These are phyloP conservation scores for Solanum virginianum DNA, from an alignment of 257 asterid genomes.

Conservation along the genomic window DNA sequence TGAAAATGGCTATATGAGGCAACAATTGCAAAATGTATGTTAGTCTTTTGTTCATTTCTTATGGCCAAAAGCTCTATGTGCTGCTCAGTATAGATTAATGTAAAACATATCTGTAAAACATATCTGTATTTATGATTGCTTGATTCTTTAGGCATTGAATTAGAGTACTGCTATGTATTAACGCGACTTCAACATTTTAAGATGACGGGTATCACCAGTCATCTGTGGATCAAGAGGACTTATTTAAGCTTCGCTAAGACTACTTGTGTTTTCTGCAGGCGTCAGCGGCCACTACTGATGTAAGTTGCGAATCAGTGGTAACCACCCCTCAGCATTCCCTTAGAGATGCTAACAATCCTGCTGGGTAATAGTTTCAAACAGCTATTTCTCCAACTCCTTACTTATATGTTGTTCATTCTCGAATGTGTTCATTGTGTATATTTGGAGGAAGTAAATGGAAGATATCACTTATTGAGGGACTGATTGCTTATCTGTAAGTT, in stretches of 20 bases:
- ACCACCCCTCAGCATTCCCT: conserved; percentile 72
- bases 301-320: conserved; percentile 77
- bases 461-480: not conserved
- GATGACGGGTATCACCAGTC: not conserved
- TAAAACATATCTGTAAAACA: not conserved
- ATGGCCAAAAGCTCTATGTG: not conserved
- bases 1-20: conserved; percentile 79
- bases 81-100: not conserved
- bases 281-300: conserved; percentile 52
- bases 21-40: conserved; percentile 73
- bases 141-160: too few species aligned
- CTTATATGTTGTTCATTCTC: not conserved
- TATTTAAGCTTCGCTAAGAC: not conserved
- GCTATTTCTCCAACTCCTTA: not conserved
- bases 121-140: not conserved
- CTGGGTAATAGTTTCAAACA: conserved; percentile 51
- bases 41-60: not conserved
- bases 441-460: not conserved
- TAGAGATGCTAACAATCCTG: conserved; percentile 89
- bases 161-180: too few species aligned
- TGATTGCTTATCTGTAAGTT: not conserved
- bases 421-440: not conserved
- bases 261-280: conserved; percentile 24
- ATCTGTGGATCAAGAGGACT: not conserved
- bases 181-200: not conserved